Base-by-base conservation (phyloP, 805 yeast genomes). In the Wickerhamiella musiphila region DNA sequence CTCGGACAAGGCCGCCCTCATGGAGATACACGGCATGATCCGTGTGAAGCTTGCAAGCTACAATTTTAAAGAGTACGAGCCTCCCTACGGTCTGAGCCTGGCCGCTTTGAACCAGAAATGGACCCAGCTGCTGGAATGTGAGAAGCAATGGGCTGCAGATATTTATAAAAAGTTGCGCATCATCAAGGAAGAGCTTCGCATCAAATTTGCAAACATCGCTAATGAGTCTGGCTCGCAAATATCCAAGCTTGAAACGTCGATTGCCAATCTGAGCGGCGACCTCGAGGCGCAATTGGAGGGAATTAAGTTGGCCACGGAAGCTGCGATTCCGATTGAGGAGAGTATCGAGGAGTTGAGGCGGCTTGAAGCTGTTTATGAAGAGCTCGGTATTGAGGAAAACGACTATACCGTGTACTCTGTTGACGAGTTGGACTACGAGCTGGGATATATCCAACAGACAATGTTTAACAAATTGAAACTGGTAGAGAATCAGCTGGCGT, bases 401-500 rank as follows among this genome's bases (percentile, higher is more conserved):
- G 59, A 54, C 33, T 47, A 49, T 33, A 56, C 56, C 2, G 48
- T 49, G 2, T 53, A 47, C 33, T 45, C 58, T 7, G 49, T 51
- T 31, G 54, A 52, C 10, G 66, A 61, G 32, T 49, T 61, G 7
- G 57, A 49, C 23, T 54, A 49, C 36, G 58, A 60, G 38, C 48
- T 57, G 9, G 49, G 42, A 5, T 47, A 60, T 18, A 53, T 61
- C n/a, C 48, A 52, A 31, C 50, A 53, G 7, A 45, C 58, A 10
- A 52, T 63, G 11, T 47, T 51, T 15, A 60, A 57, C 37, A 59
- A 60, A 34, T 47, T 62, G 27, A 47, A 57, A 24, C 62, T 63
- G 40, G 50, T 64, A 14, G 65, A 63, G 34, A 45, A 47, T 30
- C 66, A 63, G 38, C 48, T 56, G 32, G 51, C 60, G 9, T 56